A percentile compares a stretch with the other conserved stretches of the same genome.
Evolutionary conservation across 2,329 filamentous ascomycete genomes (phyloP).

Genomic region (Nannizzia gypsea): DNA sequence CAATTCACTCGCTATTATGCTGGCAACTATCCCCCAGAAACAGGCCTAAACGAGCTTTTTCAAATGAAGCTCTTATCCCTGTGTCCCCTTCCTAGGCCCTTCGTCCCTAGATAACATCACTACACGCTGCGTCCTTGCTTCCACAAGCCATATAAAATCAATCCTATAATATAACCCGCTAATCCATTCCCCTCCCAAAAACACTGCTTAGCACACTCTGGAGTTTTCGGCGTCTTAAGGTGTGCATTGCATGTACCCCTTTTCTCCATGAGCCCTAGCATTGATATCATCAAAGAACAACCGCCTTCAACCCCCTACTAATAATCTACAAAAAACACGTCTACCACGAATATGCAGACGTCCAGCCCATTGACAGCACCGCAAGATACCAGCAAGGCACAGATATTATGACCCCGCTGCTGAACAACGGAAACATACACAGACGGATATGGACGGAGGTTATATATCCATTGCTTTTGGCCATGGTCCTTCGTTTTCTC

Average conservation of each 20-base stretch:
- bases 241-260: background rate
- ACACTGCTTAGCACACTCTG: background rate
- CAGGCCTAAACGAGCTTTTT: background rate
- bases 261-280: background rate
- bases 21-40: background rate
- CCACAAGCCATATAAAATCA: background rate
- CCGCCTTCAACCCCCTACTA: background rate
- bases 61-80: background rate
- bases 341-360: background rate
- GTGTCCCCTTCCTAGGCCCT: background rate
- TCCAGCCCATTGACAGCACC: background rate
- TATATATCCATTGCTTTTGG: background rate
- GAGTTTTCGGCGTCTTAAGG: background rate
- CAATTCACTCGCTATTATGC: background rate
- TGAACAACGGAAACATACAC: background rate
- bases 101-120: background rate
- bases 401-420: background rate
- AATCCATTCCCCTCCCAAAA: background rate
- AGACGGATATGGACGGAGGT: background rate
- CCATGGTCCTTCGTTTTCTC: background rate
- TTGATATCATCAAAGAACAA: background rate
- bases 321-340: background rate
- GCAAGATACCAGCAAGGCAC: background rate
- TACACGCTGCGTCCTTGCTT: background rate
- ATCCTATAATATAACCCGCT: background rate